These are phyloP conservation scores for Pseudocercospora eumusae DNA, from an alignment of 2,329 filamentous ascomycete genomes.

Conservation along the genomic window DNA sequence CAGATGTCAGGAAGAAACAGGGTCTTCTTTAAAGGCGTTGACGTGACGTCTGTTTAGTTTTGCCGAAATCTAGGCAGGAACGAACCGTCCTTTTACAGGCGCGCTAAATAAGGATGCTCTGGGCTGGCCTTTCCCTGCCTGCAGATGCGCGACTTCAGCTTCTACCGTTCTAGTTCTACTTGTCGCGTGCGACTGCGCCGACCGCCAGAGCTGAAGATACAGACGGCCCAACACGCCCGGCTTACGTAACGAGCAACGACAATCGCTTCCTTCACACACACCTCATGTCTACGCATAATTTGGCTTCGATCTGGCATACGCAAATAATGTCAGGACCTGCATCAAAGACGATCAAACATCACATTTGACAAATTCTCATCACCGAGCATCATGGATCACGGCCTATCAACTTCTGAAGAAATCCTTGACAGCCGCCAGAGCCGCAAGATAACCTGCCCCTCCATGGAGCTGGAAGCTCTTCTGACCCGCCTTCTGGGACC, in stretches of 20 bases:
- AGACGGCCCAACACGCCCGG: too few species aligned
- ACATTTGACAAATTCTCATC: background rate
- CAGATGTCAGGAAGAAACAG: background rate
- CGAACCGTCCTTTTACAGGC: background rate
- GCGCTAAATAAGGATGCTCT: slow-evolving; percentile 1
- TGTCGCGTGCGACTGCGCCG: background rate
- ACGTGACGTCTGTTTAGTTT: slow-evolving; percentile 6
- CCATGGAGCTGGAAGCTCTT: background rate
- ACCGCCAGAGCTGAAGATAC: too few species aligned
- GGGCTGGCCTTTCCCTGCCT: background rate
- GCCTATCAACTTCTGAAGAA: slow-evolving; percentile 4
- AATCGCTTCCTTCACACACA: background rate
- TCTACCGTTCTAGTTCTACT: too few species aligned
- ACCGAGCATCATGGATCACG: too few species aligned
- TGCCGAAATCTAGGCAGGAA: background rate
- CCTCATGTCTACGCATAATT: background rate
- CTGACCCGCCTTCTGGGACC: background rate
- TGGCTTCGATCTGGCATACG: background rate
- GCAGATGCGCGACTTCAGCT: background rate
- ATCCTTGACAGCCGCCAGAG: slow-evolving; percentile 3
- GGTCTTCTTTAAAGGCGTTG: background rate
- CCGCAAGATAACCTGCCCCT: slow-evolving; percentile 1
- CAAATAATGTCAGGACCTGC: background rate
- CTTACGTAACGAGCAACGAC: too few species aligned
- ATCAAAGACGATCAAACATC: background rate